Evolutionary conservation across 2,329 filamentous ascomycete species (phyloP), one percentile per base, ranked within the genome.

Genomic region (Sarocladium kiliense): DNA sequence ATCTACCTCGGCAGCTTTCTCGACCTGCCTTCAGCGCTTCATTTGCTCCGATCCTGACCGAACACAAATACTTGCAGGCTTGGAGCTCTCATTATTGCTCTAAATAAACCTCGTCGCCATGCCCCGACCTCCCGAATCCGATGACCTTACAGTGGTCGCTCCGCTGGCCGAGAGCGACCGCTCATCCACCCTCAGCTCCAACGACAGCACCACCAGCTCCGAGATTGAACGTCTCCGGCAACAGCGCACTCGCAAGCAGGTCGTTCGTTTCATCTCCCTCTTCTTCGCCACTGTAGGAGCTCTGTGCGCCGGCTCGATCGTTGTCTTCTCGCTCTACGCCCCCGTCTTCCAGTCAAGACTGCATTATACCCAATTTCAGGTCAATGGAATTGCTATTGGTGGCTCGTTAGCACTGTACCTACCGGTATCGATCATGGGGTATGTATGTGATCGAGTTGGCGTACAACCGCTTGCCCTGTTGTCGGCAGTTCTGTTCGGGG

Each of bases 301-400:
- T 14, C 80, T 97, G 30, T 94, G 89, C 68, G 93, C 91, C 27
- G 94, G 93, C 58, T 95, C 90, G 64, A 90, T 97, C 65, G 91
- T 91, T 51, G 89, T 91, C 50, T 99, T 94, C 75, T 96, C 91
- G 34, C 84, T 99, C 30, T 99, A 97, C 69, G 94, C 89, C 9
- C 92, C 90, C 62, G 79, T 95, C 49, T 91, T 99, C 74, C 90
- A 96, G 69, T 87, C 87, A 55, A 85, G 86, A 44, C 79, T 99
- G 53, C 87, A 85, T 66, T 99, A 97, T 73, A 87, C 86, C 2
- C 94, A 99, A 72, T 82, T 94, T 59, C 89, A 94, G 69, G 91
- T 99, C 71, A 97, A 97, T 71, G 84, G 87, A 47, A 85, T 97
- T 45, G 88, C 90, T 58, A 95, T 95, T 62, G 86, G 88, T 16